Evolutionary conservation across 2,329 filamentous ascomycete genomes (phyloP).

Genomic region (Ceratocystis ficicola): DNA sequence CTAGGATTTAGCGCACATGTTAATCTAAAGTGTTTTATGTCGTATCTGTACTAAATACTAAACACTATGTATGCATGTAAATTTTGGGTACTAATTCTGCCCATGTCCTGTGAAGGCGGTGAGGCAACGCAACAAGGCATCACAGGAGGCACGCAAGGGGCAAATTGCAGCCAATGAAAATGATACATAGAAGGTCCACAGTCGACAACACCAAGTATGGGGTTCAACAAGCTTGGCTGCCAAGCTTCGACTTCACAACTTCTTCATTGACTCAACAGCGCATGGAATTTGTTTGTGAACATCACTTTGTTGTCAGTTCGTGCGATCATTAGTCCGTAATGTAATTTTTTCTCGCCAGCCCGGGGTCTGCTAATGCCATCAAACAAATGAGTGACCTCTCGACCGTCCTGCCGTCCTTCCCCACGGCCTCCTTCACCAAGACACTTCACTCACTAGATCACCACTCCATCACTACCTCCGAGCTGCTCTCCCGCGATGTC

Average conservation of each 20-base stretch:
- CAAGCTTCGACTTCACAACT: neutral
- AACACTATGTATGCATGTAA: too few species aligned
- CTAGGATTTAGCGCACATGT: neutral
- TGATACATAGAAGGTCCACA: conserved; percentile 12
- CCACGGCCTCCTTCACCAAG: conserved; percentile 52
- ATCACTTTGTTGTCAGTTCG: too few species aligned
- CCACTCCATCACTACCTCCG: conserved; percentile 62
- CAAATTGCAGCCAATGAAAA: conserved; percentile 15
- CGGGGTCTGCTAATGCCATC: neutral
- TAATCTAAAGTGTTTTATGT: too few species aligned
- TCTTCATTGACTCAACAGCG: neutral
- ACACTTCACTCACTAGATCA: conserved; percentile 71
- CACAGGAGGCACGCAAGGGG: conserved; percentile 3
- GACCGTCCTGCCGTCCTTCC: conserved; percentile 66
- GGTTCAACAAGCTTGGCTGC: neutral
- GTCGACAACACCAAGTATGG: conserved; percentile 17
- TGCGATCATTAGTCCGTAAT: neutral
- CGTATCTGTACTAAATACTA: too few species aligned
- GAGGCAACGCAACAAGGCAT: neutral
- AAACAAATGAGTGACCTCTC: conserved; percentile 71
- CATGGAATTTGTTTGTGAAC: neutral
- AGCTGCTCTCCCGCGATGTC: conserved; percentile 73
- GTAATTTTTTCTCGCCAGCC: neutral
- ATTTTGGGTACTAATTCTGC: neutral
- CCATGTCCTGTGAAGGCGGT: neutral